Evolutionary conservation across 805 yeast genomes (phyloP), one percentile per base, ranked within the genome.

Genomic region (Tetrapisispora arboricola): DNA sequence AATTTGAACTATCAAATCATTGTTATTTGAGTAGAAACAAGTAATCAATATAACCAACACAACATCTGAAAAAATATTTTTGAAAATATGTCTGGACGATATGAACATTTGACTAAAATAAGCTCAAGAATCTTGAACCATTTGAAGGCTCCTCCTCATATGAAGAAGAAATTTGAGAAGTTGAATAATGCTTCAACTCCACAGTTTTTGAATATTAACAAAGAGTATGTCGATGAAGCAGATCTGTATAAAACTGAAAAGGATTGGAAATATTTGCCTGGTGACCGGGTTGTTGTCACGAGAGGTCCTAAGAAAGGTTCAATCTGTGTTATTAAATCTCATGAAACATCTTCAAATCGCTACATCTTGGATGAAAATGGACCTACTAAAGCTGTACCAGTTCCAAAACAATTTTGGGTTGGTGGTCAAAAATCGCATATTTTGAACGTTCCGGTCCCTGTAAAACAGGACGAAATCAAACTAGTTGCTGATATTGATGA

Each of bases 401-500:
- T 85, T 36, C 95, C 96, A 21, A 78, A 76, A 50, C 67, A 70
- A 38, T 71, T 73, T 51, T 84, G 94, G 94, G 68, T 72, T 30
- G 78, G 74, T 33, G 80, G 80, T 27, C 92, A 83, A 56, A 69
- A 68, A 18, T 73, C 81, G 32, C 90, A 85, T 49, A 76, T 85
- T 33, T 67, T 80, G 19, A 79, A 80, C 27, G 73, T 75, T 53
- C 95, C 95, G 29, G 66, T 65, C 29, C 71, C 79, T 5, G 71
- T 84, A 22, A 73, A 76, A 28, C 70, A 73, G 46, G 65, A 67
- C 19, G 75, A 80, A 48, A 65, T 88, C 43, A 78, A 80, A 55
- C 72, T 90, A 38, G 92, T 90, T 2, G 88, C 90, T 19, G 83
- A 82, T 47, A 71, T 84, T 37, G 76, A 70, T 40, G 79, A 80